Base-by-base conservation (phyloP, 495 filamentous ascomycete species). In the Immersiella caudata region DNA sequence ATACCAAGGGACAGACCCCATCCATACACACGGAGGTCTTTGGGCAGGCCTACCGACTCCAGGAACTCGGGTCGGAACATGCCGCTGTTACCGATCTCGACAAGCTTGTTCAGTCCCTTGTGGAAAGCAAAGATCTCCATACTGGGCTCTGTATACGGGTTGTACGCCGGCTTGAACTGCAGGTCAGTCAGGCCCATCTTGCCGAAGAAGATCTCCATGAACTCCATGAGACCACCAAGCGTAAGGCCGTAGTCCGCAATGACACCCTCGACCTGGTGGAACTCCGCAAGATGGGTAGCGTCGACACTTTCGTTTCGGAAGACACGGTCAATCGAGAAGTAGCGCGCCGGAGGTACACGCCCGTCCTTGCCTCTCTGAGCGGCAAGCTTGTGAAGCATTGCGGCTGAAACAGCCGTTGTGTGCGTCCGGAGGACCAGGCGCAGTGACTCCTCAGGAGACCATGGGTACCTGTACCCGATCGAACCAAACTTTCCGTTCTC, bases 11-110 rank as follows among this genome's bases (percentile, higher is more conserved):
- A 63, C 12, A 63, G 25, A 52, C 61, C 61, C 61, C 61, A 63
- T 54, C 61, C 61, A 18, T 63, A 63, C 4, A 63, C 61, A 29
- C 61, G 61, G 49, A 63, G 61, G 26, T 63, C 61, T 40, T 46
- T 63, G 21, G 94, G 93, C 69, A 97, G 78, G 51, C 93, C 93
- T 90, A 96, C 94, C 6, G 82, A 67, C 73, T 77, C 57, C 73
- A 99, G 77, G 93, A 97, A 97, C 80, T 97, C 95, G 24, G 95
- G 93, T 65, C 95, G 83, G 88, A 99, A 99, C 93, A 97, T 97
- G 66, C 95, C 94, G 71, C 90, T 93, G 79, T 99, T 99, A 35
- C 95, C 95, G 78, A 99, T 99, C 80, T 99, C 93, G 21, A 97
- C 91, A 84, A 93, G 91, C 81, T 96, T 96, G 66, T 86, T 87